Evolutionary conservation across 345 rosid genomes (phyloP).

Genomic region (Pistacia integerrima): DNA sequence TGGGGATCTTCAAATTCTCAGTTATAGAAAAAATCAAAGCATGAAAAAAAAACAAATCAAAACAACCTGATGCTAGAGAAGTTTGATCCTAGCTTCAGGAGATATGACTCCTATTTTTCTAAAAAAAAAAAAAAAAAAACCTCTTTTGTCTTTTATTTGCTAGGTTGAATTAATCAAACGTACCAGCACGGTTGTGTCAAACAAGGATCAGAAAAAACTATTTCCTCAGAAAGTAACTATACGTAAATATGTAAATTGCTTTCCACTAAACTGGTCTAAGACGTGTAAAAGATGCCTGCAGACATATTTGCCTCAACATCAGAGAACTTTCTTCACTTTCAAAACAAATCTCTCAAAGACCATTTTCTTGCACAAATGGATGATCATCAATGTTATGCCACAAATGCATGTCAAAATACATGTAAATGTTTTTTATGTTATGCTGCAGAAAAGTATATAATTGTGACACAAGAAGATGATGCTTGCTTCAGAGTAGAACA

Average conservation of each 20-base stretch:
- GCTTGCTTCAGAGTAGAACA: background rate
- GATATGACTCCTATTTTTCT: background rate
- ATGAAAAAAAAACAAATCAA: background rate
- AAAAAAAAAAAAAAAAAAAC: background rate
- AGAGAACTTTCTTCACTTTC: background rate
- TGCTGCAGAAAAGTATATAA: background rate
- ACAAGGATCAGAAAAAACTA: background rate
- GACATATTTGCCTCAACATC: too few relatives aligned
- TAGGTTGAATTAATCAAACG: background rate
- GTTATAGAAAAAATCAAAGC: background rate
- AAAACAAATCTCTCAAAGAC: background rate
- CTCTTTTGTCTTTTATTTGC: background rate
- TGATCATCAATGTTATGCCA: background rate
- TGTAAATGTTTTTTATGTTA: background rate
- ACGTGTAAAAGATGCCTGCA: constrained; percentile 6
- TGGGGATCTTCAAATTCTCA: background rate
- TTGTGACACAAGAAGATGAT: background rate
- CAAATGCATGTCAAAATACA: background rate
- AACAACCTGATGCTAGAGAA: background rate
- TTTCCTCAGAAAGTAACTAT: background rate
- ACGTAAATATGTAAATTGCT: background rate
- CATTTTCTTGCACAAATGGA: background rate
- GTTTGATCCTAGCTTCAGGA: background rate
- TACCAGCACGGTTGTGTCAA: background rate
- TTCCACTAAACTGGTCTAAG: background rate